These are phyloP conservation scores for Cenococcum geophilum DNA, from an alignment of 495 filamentous ascomycete species.

Conservation along the genomic window DNA sequence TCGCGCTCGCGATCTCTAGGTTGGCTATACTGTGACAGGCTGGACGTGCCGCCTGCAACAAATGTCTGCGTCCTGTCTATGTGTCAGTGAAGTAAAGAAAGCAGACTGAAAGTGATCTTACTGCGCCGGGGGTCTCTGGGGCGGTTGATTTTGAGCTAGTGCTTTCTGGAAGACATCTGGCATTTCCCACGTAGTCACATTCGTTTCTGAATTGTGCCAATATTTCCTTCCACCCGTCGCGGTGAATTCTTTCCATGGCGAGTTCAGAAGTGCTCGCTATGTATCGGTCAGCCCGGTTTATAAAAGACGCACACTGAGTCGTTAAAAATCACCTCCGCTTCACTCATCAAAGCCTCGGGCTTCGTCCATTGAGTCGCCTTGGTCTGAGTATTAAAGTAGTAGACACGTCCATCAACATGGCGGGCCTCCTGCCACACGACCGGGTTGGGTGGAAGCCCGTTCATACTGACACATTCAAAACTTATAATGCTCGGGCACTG, in stretches of 20 bases:
- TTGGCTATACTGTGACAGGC: constrained; percentile 46
- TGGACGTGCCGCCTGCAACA: constrained; percentile 56
- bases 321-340: constrained; percentile 62
- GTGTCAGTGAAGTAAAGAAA: background rate
- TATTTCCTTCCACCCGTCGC: constrained; percentile 82
- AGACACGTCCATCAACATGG: constrained; percentile 76
- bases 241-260: constrained; percentile 91
- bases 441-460: constrained; percentile 41
- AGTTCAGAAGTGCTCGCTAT: constrained; percentile 71
- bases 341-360: constrained; percentile 81
- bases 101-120: constrained; percentile 43
- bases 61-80: constrained; percentile 55
- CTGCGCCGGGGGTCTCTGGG: constrained; percentile 49
- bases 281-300: constrained; percentile 15
- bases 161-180: constrained; percentile 72
- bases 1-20: constrained; percentile 35
- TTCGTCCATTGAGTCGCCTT: constrained; percentile 93
- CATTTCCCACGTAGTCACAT: constrained; percentile 92
- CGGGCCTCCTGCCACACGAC: constrained; percentile 74
- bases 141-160: constrained; percentile 46
- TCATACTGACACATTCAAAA: constrained; percentile 45
- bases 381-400: constrained; percentile 85
- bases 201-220: constrained; percentile 87
- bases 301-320: background rate
- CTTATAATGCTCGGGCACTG: background rate